These are phyloP conservation scores for Pyricularia sp. DNA, from an alignment of 2,329 filamentous ascomycete species.

Conservation along the genomic window DNA sequence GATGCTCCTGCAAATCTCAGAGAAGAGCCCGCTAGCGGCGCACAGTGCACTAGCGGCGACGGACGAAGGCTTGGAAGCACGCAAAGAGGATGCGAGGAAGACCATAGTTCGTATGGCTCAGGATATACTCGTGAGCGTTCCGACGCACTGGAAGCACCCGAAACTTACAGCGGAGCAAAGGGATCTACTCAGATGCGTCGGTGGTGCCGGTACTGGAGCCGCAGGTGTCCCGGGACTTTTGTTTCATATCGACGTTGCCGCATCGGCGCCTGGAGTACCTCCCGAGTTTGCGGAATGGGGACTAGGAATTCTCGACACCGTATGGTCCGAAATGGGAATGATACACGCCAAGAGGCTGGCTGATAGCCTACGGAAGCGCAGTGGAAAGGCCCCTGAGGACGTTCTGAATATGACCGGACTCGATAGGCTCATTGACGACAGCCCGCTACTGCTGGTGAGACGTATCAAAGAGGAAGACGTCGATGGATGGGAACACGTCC, in stretches of 20 bases:
- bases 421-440: background rate
- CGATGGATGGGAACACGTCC: background rate
- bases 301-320: constrained; percentile 32
- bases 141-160: constrained; percentile 43
- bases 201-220: constrained; percentile 29
- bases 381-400: background rate
- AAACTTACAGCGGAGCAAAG: constrained; percentile 19
- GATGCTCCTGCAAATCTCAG: constrained; percentile 27
- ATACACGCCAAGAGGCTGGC: constrained; percentile 35
- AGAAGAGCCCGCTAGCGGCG: background rate
- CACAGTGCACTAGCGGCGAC: background rate
- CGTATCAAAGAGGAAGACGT: background rate
- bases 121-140: constrained; percentile 35
- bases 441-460: background rate
- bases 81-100: constrained; percentile 12
- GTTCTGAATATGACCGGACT: background rate
- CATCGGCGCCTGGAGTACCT: constrained; percentile 35
- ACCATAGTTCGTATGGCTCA: constrained; percentile 28
- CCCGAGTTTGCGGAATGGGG: constrained; percentile 33
- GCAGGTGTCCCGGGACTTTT: constrained; percentile 37
- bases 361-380: constrained; percentile 18
- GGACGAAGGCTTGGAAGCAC: background rate
- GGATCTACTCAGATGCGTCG: constrained; percentile 21
- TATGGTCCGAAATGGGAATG: constrained; percentile 43
- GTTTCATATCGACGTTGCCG: constrained; percentile 37